Evolutionary conservation across 129 eudicot genomes (phyloP).

Genomic region (Logfia minima): DNA sequence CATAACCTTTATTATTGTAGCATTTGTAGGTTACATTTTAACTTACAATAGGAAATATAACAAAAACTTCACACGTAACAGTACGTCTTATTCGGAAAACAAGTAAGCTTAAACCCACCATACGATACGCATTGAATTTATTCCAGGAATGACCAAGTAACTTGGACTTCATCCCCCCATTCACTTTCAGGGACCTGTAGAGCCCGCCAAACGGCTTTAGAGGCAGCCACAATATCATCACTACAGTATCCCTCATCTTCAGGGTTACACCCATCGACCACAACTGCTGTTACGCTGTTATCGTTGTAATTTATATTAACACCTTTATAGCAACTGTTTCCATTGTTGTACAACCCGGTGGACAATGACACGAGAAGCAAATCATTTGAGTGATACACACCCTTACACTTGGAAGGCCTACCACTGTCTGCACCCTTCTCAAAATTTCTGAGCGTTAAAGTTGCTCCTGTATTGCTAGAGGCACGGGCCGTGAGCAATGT

Average conservation of each 20-base stretch:
- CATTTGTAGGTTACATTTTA: too few species aligned
- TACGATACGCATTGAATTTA: not conserved
- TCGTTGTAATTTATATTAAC: not conserved
- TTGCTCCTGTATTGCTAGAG: too few species aligned
- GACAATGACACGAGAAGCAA: not conserved
- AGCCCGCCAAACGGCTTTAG: not conserved
- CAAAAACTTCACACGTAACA: too few species aligned
- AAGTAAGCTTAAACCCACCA: too few species aligned
- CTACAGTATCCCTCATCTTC: not conserved
- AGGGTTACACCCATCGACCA: not conserved
- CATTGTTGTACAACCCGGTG: not conserved
- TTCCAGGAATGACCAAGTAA: not conserved
- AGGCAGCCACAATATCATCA: not conserved
- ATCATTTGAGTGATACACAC: too few species aligned
- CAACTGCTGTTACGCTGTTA: not conserved
- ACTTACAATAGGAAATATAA: too few species aligned
- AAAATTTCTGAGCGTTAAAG: too few species aligned
- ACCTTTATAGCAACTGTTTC: not conserved
- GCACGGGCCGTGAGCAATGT: too few species aligned
- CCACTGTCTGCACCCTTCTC: too few species aligned
- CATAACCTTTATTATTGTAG: too few species aligned
- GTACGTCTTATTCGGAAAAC: too few species aligned
- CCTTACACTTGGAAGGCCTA: too few species aligned
- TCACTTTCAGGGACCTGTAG: not conserved
- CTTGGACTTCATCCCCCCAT: not conserved